These are phyloP conservation scores for Colletotrichum sublineola DNA, from an alignment of 2,329 filamentous ascomycete genomes.

Conservation along the genomic window DNA sequence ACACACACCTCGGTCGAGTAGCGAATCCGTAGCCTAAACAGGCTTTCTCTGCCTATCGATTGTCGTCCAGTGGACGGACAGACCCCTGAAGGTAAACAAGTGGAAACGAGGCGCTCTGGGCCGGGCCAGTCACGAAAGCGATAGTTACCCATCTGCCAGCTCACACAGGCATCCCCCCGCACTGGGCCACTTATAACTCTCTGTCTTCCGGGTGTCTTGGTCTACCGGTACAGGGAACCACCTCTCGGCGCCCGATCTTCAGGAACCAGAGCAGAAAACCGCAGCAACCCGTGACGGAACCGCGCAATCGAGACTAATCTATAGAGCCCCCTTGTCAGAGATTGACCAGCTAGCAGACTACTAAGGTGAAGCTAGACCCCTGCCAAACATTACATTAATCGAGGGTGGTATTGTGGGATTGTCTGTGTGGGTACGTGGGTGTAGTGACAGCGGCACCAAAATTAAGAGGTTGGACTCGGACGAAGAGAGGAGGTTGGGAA, in stretches of 20 bases:
- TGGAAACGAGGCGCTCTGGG: conserved; percentile 33
- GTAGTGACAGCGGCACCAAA: conserved; percentile 37
- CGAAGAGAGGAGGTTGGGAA: conserved; percentile 40
- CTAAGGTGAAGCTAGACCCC: conserved; percentile 35
- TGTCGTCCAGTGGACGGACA: conserved; percentile 40
- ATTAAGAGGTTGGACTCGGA: conserved; percentile 40
- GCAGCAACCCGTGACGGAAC: conserved; percentile 20
- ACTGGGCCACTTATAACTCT: conserved; percentile 25
- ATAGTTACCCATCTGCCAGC: conserved; percentile 34
- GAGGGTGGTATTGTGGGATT: conserved; percentile 39
- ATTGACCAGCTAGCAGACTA: conserved; percentile 18
- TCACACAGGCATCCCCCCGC: conserved; percentile 42
- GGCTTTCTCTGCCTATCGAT: conserved; percentile 36
- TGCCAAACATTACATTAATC: conserved; percentile 33
- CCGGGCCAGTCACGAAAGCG: conserved; percentile 30
- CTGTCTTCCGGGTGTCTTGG: conserved; percentile 18
- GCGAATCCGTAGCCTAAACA: conserved; percentile 11
- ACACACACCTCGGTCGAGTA: neutral
- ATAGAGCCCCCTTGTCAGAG: conserved; percentile 9
- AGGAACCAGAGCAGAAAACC: conserved; percentile 29
- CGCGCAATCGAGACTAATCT: conserved; percentile 22
- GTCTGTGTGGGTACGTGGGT: conserved; percentile 33
- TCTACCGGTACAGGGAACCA: conserved; percentile 5
- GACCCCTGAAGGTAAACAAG: conserved; percentile 42
- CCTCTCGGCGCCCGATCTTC: conserved; percentile 38